Percentiles rank a stretch among this genome's conserved stretches.
Conservation (phyloP, 2,329 filamentous ascomycete species). For the Knoxdaviesia proteae region DNA sequence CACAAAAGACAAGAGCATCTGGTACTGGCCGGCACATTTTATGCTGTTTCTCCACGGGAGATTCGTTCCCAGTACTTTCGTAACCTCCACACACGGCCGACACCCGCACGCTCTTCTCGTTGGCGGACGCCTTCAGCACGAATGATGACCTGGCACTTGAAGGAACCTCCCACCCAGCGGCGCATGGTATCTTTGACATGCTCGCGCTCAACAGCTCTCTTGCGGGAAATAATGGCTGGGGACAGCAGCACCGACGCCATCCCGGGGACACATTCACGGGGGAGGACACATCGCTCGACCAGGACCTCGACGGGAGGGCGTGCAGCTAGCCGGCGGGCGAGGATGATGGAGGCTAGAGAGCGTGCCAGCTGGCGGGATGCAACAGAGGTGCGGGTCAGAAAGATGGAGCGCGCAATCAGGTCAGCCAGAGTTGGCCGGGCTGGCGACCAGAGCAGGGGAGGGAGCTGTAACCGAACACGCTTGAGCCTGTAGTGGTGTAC, state of each 20-base stretch:
- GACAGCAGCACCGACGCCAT: slow-evolving; percentile 23
- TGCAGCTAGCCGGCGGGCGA: slow-evolving; percentile 37
- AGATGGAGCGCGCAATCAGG: slow-evolving; percentile 42
- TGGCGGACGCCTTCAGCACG: slow-evolving; percentile 23
- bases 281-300: slow-evolving; percentile 42
- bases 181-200: slow-evolving; percentile 44
- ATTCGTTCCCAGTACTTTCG: slow-evolving; percentile 47
- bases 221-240: slow-evolving; percentile 39
- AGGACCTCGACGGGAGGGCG: slow-evolving; percentile 39
- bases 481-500: slow-evolving; percentile 42
- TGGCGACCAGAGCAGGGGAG: slow-evolving; percentile 32
- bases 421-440: slow-evolving; percentile 37
- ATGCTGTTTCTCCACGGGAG: not conserved
- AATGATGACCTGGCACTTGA: slow-evolving; percentile 29
- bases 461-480: slow-evolving; percentile 30
- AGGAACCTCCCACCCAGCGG: slow-evolving; percentile 41
- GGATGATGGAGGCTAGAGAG: slow-evolving; percentile 42
- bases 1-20: no score
- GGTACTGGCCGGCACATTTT: no score
- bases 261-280: slow-evolving; percentile 37
- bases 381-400: slow-evolving; percentile 43
- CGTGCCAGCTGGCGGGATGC: slow-evolving; percentile 42
- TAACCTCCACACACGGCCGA: slow-evolving; percentile 38
- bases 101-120: slow-evolving; percentile 28
- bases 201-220: slow-evolving; percentile 43